Conservation (phyloP, 2,329 filamentous ascomycete species). For the Curvularia lunata region DNA sequence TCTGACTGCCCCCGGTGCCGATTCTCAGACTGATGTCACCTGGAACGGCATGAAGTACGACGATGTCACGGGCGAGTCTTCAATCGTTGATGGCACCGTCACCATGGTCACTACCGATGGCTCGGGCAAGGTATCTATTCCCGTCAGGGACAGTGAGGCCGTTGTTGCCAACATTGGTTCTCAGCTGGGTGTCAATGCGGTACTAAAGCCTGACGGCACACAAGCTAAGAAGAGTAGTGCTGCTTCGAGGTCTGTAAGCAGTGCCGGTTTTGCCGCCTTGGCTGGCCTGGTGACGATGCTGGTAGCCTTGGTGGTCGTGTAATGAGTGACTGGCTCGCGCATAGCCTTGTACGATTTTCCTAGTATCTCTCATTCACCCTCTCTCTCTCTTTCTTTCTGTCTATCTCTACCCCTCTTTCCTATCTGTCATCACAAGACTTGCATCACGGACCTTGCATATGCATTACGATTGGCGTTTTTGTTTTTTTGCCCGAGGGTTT, state of each 20-base stretch:
- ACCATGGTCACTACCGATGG: constrained; percentile 35
- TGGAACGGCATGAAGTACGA: constrained; percentile 58
- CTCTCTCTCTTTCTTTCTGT: background rate
- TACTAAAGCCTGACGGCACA: constrained; percentile 35
- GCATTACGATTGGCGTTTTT: constrained; percentile 18
- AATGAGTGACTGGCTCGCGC: constrained; percentile 2
- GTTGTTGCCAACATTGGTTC: constrained; percentile 55
- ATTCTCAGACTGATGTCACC: constrained; percentile 51
- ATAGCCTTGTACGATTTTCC: background rate
- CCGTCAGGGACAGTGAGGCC: constrained; percentile 55
- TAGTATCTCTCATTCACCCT: constrained; percentile 6
- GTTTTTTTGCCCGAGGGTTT: background rate
- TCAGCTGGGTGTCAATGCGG: constrained; percentile 44
- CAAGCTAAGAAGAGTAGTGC: constrained; percentile 39
- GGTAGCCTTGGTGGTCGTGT: constrained; percentile 6
- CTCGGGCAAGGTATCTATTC: constrained; percentile 33
- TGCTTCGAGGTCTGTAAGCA: constrained; percentile 18
- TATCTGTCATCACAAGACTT: background rate
- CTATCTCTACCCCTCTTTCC: background rate
- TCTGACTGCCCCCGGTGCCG: constrained; percentile 56
- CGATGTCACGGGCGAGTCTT: constrained; percentile 52
- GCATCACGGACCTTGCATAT: constrained; percentile 19
- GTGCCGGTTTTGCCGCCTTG: constrained; percentile 20
- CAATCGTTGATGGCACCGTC: constrained; percentile 41
- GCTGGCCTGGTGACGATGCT: constrained; percentile 23